Base-by-base conservation (phyloP, 352 stramenopile species). In the Phytophthora ramorum region DNA sequence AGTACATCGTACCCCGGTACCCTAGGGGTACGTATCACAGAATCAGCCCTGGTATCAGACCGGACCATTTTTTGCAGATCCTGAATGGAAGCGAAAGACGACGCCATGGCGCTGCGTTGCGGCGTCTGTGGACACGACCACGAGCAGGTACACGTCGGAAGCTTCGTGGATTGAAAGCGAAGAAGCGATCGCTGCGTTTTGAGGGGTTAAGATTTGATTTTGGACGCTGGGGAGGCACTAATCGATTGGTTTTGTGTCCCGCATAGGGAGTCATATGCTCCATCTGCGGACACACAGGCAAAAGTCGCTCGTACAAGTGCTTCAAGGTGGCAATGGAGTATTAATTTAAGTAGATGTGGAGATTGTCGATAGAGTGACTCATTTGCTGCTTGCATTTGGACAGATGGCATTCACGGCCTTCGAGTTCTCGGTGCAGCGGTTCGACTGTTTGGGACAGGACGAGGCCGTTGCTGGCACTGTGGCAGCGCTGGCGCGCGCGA, bases 221-320 rank as follows among this genome's bases (percentile, higher is more conserved):
- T 38, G 24, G 34, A 38, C 38, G 19, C 19, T 16, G 3, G 40
- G 8, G 48, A 65, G 37, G 7, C 19, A 30, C 30, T 58, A 55
- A 56, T 37, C 32, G 19, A 19, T 46, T 35, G 40, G 1, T 44
- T 65, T 46, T 19, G 12, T 41, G n/a, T 30, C 17, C 43, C 10
- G 9, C 52, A 34, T 34, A 92, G 84, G 76, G 72, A 17, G 43
- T 73, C 26, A 91, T 89, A 58, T 92, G 81, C 63, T 35, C 63
- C 3, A 65, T 92, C 45, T 92, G 84, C 50, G 84, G 84, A 5
- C 84, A 92, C 58, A 87, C 59, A 0, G 84, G 84, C 63, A 90
- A 87, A 71, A 90, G 84, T 58, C 76, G 80, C 19, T 68, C 76
- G n/a, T 87, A 87, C 53, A 75, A 83, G 35, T 75, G 81, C 20